Percentiles rank a stretch among this genome's conserved stretches.
Evolutionary conservation across 139 green algal genomes (phyloP).

Genomic region (Haematococcus sp.): DNA sequence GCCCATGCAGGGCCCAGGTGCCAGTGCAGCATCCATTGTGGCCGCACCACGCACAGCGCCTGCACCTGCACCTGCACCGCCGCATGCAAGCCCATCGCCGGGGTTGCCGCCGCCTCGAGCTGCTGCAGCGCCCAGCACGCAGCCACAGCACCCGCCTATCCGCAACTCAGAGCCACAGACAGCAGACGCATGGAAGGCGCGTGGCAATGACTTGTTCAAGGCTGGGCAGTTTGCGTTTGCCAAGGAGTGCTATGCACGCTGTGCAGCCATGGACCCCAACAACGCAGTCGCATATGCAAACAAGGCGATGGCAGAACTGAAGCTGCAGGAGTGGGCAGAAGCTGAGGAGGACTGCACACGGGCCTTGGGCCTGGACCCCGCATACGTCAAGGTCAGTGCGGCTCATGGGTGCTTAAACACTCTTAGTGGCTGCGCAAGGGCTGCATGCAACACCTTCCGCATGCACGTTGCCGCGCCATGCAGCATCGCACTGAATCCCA

Average conservation of each 20-base stretch:
- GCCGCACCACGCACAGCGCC: constrained; percentile 6
- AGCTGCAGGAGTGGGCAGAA: constrained; percentile 28
- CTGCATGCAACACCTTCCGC: no score
- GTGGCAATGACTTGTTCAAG: constrained; percentile 74
- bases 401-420: no score
- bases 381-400: constrained; percentile 49
- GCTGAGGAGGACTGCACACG: constrained; percentile 61
- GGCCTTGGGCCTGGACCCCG: constrained; percentile 58
- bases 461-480: no score
- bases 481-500: no score
- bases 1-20: constrained; percentile 2
- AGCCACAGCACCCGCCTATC: constrained; percentile 25
- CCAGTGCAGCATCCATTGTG: constrained; percentile 4
- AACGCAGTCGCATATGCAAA: constrained; percentile 3
- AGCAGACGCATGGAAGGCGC: constrained; percentile 52
- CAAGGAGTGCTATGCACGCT: constrained; percentile 52
- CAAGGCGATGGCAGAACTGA: constrained; percentile 10
- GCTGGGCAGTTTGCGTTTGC: constrained; percentile 49
- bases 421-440: no score
- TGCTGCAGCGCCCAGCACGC: neutral
- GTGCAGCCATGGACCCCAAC: constrained; percentile 44
- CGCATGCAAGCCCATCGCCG: neutral
- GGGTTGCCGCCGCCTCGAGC: neutral
- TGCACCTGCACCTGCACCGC: neutral
- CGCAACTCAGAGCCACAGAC: constrained; percentile 28